phyloP scores from a whole-genome alignment of 106 monocot genomes.

The Agapanthus africanus region DNA sequence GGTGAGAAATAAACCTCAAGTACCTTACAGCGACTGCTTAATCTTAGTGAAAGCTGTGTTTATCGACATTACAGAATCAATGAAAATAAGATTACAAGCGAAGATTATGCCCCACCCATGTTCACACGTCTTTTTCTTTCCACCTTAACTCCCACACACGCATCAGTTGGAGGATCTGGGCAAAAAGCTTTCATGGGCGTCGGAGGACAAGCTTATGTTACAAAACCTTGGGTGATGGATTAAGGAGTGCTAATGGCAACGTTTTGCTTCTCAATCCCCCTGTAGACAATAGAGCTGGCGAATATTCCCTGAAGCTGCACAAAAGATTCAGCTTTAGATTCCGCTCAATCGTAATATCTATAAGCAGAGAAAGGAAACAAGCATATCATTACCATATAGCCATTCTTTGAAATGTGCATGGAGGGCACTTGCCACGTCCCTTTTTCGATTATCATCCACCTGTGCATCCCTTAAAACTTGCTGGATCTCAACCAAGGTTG shows the following conservation, averaged over 20 bases:
- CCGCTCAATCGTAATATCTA: not conserved
- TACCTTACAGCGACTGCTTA: too few species aligned
- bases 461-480: conserved; percentile 54
- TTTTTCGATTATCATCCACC: conserved; percentile 56
- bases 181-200: not conserved
- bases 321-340: not conserved
- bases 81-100: too few species aligned
- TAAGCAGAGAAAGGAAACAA: not conserved
- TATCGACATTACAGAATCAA: too few species aligned
- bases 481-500: conserved; percentile 50
- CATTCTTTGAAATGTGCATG: conserved; percentile 85
- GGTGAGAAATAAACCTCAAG: too few species aligned
- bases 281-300: conserved; percentile 89
- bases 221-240: conserved; percentile 1
- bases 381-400: conserved; percentile 61
- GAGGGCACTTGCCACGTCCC: conserved; percentile 55
- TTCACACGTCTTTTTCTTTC: not conserved
- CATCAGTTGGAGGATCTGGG: not conserved
- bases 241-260: not conserved
- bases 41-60: too few species aligned
- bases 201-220: conserved; percentile 1
- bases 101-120: conserved; percentile 12
- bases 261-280: conserved; percentile 35
- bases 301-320: conserved; percentile 84
- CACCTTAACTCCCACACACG: not conserved